phyloP scores from a whole-genome alignment of 495 filamentous ascomycete genomes.

The Xylaria curta region DNA sequence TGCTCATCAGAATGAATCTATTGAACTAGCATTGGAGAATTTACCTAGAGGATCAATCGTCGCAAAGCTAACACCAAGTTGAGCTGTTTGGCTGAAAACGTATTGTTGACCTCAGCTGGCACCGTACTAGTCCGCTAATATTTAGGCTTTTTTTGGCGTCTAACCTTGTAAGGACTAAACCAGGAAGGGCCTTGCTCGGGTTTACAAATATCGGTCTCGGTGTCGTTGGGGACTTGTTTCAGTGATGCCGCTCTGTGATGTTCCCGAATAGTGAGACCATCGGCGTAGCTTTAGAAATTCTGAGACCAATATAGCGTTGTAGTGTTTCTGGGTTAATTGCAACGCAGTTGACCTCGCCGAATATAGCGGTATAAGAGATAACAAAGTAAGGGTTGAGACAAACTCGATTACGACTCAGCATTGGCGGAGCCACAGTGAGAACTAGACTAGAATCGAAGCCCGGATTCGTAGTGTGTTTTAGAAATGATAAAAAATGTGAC shows the following conservation, averaged over 20 bases:
- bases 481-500: slow-evolving; percentile 4
- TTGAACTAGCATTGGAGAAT: not conserved
- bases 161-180: not conserved
- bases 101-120: not conserved
- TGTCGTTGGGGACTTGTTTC: slow-evolving; percentile 8
- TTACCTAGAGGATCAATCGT: not conserved
- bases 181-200: slow-evolving; percentile 17
- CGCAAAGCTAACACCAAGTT: not conserved
- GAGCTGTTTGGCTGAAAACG: not conserved
- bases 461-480: not conserved
- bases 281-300: not conserved
- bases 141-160: not conserved
- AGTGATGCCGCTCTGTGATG: not conserved
- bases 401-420: not conserved
- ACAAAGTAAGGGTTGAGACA: not conserved
- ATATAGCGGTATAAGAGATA: not conserved
- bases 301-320: slow-evolving; percentile 2
- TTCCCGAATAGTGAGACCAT: slow-evolving; percentile 8
- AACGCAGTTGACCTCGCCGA: not conserved
- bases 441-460: not conserved
- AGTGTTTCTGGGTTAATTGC: slow-evolving; percentile 1
- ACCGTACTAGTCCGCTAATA: not conserved
- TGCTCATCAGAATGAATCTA: not conserved
- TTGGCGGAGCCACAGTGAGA: slow-evolving; percentile 6
- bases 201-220: slow-evolving; percentile 10